A percentile compares a stretch with the other conserved stretches of the same genome.
These are phyloP conservation scores for Naganishia onofrii DNA, from an alignment of 768 basidiomycete species.

Conservation along the genomic window DNA sequence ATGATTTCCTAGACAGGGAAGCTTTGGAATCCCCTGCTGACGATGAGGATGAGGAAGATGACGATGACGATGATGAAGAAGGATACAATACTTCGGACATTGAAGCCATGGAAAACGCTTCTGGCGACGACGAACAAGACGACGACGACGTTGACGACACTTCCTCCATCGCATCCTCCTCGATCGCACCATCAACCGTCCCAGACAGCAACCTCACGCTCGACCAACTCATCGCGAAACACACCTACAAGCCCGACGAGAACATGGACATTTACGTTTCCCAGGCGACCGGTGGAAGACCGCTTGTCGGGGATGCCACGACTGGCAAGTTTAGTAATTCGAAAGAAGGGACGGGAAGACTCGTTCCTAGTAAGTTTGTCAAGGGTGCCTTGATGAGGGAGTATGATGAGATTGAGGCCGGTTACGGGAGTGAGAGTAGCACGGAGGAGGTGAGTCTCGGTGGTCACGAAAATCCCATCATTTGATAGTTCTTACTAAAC, in stretches of 20 bases:
- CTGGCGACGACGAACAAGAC: conserved; percentile 24
- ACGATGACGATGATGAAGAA: conserved; percentile 42
- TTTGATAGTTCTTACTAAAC: conserved; percentile 11
- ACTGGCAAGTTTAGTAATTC: conserved; percentile 43
- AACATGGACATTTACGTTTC: conserved; percentile 18
- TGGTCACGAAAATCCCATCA: no score
- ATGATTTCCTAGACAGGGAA: conserved; percentile 28
- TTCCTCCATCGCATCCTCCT: conserved; percentile 37
- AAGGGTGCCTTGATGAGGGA: conserved; percentile 49
- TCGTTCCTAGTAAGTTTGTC: conserved; percentile 45
- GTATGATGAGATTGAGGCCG: conserved; percentile 53
- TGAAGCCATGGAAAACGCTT: conserved; percentile 45
- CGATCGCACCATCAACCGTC: conserved; percentile 18
- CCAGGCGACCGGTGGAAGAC: conserved; percentile 29
- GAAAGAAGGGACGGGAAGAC: conserved; percentile 44
- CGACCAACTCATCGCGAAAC: conserved; percentile 47
- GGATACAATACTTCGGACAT: conserved; percentile 55
- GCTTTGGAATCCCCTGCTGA: conserved; percentile 25
- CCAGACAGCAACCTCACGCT: conserved; percentile 27
- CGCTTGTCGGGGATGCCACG: conserved; percentile 22
- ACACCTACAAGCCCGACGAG: conserved; percentile 46
- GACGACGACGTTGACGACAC: conserved; percentile 34
- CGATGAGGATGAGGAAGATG: conserved; percentile 36
- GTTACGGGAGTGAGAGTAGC: conserved; percentile 53
- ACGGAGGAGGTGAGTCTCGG: conserved; percentile 53